phyloP scores from a whole-genome alignment of 2,329 filamentous ascomycete genomes.

The Rhynchosporium agropyri region DNA sequence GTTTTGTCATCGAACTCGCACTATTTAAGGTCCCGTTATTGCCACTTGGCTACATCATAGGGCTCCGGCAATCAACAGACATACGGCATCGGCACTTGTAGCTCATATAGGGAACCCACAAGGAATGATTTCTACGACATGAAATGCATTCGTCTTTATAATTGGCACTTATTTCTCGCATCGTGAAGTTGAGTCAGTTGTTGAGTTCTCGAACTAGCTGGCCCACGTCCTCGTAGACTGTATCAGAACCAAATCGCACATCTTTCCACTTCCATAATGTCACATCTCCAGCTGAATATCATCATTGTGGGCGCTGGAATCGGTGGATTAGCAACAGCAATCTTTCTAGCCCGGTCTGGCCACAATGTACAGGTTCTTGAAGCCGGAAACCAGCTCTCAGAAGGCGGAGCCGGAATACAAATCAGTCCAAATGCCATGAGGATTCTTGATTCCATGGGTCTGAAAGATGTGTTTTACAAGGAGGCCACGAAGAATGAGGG shows the following conservation, averaged over 20 bases:
- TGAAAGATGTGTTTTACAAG: conserved; percentile 17
- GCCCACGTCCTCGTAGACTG: background rate
- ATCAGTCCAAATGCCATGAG: conserved; percentile 19
- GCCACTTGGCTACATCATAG: background rate
- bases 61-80: background rate
- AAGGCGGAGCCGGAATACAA: conserved; percentile 23
- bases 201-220: no score
- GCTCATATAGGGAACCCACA: no score
- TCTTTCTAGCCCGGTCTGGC: conserved; percentile 42
- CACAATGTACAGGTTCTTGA: conserved; percentile 28
- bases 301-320: conserved; percentile 46
- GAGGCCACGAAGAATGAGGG: conserved; percentile 18
- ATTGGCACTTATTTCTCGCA: no score
- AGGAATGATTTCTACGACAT: no score
- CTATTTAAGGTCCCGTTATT: background rate
- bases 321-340: conserved; percentile 54
- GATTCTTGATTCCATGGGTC: conserved; percentile 11
- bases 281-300: conserved; percentile 14
- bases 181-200: no score
- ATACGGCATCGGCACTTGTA: no score
- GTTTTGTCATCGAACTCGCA: background rate
- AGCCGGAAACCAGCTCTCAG: conserved; percentile 6
- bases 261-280: background rate
- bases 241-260: background rate
- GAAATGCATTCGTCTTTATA: no score